phyloP scores from a whole-genome alignment of 2,329 filamentous ascomycete genomes.

The Fusarium compactum region DNA sequence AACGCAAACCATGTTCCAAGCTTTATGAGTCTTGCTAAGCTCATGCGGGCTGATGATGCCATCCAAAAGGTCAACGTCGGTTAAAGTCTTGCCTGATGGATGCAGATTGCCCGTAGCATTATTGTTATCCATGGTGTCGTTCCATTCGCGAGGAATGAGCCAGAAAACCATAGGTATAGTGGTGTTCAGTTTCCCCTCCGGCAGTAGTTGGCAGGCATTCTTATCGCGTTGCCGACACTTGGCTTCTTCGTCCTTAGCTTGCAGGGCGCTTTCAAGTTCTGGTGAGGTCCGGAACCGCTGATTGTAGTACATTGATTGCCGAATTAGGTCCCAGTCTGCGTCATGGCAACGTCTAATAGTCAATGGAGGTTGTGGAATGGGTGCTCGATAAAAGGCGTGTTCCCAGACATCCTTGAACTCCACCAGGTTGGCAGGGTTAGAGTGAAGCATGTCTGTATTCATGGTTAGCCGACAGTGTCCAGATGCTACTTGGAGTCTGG shows the following conservation, averaged over 20 bases:
- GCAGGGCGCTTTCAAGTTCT: too few relatives aligned
- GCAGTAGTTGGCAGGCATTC: accelerated
- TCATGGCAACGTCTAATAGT: accelerated
- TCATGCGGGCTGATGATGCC: accelerated
- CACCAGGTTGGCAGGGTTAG: accelerated
- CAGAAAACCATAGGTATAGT: not conserved
- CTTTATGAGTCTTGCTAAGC: not conserved
- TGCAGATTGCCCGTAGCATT: not conserved
- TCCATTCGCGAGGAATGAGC: not conserved
- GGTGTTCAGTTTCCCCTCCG: accelerated
- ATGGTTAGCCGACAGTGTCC: not conserved
- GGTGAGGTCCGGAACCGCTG: too few relatives aligned
- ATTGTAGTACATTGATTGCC: too few relatives aligned
- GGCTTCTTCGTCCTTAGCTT: too few relatives aligned
- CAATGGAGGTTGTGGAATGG: accelerated
- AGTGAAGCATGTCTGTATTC: not conserved
- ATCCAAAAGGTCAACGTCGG: accelerated
- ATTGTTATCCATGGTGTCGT: not conserved
- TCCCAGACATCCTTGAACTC: accelerated
- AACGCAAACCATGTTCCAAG: conserved; percentile 16
- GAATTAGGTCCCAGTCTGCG: accelerated
- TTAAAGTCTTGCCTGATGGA: not conserved
- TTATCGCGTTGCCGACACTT: too few relatives aligned
- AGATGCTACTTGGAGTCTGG: too few relatives aligned
- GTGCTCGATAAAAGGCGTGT: not conserved